Evolutionary conservation across 495 filamentous ascomycete genomes (phyloP).

Genomic region (Choiromyces venosus): DNA sequence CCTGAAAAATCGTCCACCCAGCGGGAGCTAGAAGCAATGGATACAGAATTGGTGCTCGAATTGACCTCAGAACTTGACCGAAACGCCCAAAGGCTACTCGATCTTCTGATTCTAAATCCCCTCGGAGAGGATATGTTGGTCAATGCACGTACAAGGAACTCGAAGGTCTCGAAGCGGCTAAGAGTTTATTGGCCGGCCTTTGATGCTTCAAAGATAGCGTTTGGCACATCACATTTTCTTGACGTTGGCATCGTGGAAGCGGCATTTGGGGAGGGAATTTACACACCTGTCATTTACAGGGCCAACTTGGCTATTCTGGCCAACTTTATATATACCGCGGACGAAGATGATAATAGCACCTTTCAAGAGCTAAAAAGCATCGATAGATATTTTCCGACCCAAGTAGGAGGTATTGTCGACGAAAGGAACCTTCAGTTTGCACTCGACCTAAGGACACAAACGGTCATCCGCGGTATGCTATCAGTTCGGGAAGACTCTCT

Average conservation of each 20-base stretch:
- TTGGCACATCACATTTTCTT: slow-evolving; percentile 18
- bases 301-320: slow-evolving; percentile 30
- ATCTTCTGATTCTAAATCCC: slow-evolving; percentile 27
- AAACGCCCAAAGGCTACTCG: slow-evolving; percentile 16
- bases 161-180: slow-evolving; percentile 28
- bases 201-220: slow-evolving; percentile 23
- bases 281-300: slow-evolving; percentile 20
- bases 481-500: slow-evolving; percentile 15
- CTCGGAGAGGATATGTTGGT: slow-evolving; percentile 10
- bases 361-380: slow-evolving; percentile 26
- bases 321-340: slow-evolving; percentile 22
- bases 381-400: slow-evolving; percentile 23
- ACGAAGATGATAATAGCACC: slow-evolving; percentile 11
- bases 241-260: slow-evolving; percentile 6
- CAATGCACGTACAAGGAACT: not conserved
- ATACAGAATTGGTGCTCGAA: slow-evolving; percentile 28
- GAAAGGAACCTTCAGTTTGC: slow-evolving; percentile 17
- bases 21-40: slow-evolving; percentile 24
- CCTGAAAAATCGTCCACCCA: slow-evolving; percentile 17
- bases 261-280: slow-evolving; percentile 7
- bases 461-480: slow-evolving; percentile 18
- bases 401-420: slow-evolving; percentile 23
- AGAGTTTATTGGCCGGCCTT: slow-evolving; percentile 28
- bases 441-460: slow-evolving; percentile 30
- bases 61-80: slow-evolving; percentile 24